phyloP scores from a whole-genome alignment of 192 early-diverging fungal species.

The Backusella tarrabulga region DNA sequence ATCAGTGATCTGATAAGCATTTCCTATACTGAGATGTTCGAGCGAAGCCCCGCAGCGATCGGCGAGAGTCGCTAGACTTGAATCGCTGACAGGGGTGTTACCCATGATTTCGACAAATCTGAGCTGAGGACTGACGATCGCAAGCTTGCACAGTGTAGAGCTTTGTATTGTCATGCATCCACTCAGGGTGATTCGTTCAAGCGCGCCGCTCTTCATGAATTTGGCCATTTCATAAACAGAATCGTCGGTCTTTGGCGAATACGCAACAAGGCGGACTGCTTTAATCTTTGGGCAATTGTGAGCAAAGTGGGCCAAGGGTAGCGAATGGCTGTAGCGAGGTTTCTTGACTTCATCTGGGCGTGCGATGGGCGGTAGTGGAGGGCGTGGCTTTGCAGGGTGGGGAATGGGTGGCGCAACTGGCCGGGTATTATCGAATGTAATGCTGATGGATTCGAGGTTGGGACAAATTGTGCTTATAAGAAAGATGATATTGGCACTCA shows the following conservation, averaged over 20 bases:
- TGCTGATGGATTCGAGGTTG: constrained; percentile 24
- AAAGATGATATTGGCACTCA: constrained; percentile 26
- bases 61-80: constrained; percentile 24
- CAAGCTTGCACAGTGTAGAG: constrained; percentile 35
- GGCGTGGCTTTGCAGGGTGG: neutral
- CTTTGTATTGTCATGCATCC: constrained; percentile 31
- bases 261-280: constrained; percentile 22
- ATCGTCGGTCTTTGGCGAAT: constrained; percentile 34
- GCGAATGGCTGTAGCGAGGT: constrained; percentile 7
- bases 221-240: constrained; percentile 38
- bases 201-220: constrained; percentile 14
- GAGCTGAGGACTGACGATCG: constrained; percentile 26
- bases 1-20: constrained; percentile 29
- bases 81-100: constrained; percentile 27
- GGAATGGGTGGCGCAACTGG: constrained; percentile 13
- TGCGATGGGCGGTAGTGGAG: neutral
- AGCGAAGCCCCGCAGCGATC: constrained; percentile 27
- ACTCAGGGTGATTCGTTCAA: constrained; percentile 15
- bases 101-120: constrained; percentile 28
- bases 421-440: constrained; percentile 23
- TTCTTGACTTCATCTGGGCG: neutral
- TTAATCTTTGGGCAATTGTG: constrained; percentile 31
- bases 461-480: constrained; percentile 23
- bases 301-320: constrained; percentile 32
- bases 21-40: constrained; percentile 26